Evolutionary conservation across 306 rosid genomes (phyloP).

Genomic region (Malus orientalis): DNA sequence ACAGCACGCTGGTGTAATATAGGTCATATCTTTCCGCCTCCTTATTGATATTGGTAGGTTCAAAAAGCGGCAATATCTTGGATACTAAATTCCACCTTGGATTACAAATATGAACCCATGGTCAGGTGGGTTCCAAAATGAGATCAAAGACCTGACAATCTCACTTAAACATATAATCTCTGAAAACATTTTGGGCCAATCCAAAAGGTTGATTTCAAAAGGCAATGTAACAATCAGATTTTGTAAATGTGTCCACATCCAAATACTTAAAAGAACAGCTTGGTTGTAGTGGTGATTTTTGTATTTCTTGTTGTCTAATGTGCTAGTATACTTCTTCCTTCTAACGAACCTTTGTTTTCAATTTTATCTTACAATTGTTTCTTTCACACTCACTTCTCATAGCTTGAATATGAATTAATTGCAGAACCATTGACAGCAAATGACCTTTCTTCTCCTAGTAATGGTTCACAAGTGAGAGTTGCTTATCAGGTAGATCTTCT

Average conservation of each 20-base stretch:
- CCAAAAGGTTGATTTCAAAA: neutral
- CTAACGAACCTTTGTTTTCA: neutral
- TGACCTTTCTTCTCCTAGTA: slow-evolving; percentile 25
- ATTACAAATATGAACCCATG: neutral
- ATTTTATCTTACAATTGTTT: neutral
- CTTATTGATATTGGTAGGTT: neutral
- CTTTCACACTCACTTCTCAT: neutral
- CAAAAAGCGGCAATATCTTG: neutral
- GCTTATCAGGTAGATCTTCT: slow-evolving; percentile 70
- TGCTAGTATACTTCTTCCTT: slow-evolving; percentile 8
- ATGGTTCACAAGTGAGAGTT: slow-evolving; percentile 70
- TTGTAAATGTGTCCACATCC: neutral
- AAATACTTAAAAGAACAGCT: neutral
- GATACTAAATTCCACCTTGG: neutral
- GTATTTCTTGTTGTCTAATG: neutral
- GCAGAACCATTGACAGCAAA: slow-evolving; percentile 69
- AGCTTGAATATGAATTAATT: slow-evolving; percentile 20
- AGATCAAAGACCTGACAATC: neutral
- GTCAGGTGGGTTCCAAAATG: neutral
- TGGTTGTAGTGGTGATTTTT: neutral
- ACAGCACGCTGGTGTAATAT: neutral
- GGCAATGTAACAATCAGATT: neutral
- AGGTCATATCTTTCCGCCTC: neutral
- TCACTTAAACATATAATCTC: neutral
- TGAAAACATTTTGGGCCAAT: neutral